These are phyloP conservation scores for Biscogniauxia sp. DNA, from an alignment of 2,329 filamentous ascomycete species.

Conservation along the genomic window DNA sequence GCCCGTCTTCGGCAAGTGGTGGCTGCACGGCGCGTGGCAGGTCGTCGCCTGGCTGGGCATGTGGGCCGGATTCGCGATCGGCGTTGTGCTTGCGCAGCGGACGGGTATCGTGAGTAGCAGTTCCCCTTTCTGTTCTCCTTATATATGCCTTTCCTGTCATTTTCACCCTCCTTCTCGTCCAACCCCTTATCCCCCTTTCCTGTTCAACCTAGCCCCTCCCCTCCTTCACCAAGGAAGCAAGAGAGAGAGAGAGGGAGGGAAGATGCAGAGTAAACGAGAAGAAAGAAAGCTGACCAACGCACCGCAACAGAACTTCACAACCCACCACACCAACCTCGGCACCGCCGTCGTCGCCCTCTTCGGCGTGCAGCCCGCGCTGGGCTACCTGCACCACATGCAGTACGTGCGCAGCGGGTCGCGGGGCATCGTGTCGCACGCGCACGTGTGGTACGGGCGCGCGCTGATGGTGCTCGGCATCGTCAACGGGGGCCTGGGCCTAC, in stretches of 20 bases:
- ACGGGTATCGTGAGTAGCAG: slow-evolving; percentile 25
- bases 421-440: slow-evolving; percentile 51
- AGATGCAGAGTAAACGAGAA: too few relatives aligned
- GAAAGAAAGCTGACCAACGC: neutral
- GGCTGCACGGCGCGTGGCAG: slow-evolving; percentile 58
- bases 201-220: neutral
- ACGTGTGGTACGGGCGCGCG: slow-evolving; percentile 62
- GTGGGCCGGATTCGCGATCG: slow-evolving; percentile 56
- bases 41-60: slow-evolving; percentile 52
- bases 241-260: too few relatives aligned
- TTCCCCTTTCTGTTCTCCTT: neutral
- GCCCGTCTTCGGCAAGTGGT: slow-evolving; percentile 56
- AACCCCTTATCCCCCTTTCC: neutral
- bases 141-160: neutral
- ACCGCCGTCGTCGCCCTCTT: slow-evolving; percentile 53
- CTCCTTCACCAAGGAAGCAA: neutral
- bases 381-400: slow-evolving; percentile 55
- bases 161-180: too few relatives aligned
- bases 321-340: slow-evolving; percentile 56
- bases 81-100: slow-evolving; percentile 44
- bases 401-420: slow-evolving; percentile 48
- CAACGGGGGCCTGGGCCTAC: slow-evolving; percentile 62
- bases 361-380: slow-evolving; percentile 56
- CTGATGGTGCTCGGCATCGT: slow-evolving; percentile 59
- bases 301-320: slow-evolving; percentile 46